Evolutionary conservation across 106 monocot genomes (phyloP).

Genomic region (Xerophyta viscosa): DNA sequence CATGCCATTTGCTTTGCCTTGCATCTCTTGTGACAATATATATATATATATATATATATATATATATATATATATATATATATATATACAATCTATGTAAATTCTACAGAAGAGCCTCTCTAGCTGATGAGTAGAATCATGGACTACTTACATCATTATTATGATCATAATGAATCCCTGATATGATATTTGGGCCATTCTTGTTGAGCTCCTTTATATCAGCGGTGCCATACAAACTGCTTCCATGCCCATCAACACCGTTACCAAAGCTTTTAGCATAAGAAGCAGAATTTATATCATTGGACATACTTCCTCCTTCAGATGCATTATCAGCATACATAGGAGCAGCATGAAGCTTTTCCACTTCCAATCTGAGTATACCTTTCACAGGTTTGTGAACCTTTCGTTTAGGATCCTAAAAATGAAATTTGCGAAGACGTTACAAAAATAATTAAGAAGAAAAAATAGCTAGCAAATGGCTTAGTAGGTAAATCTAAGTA

Average conservation of each 20-base stretch:
- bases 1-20: too few relatives aligned
- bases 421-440: background rate
- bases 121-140: background rate
- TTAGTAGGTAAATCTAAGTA: too few relatives aligned
- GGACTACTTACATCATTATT: constrained; percentile 28
- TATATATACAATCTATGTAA: too few relatives aligned
- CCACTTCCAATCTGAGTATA: constrained; percentile 74
- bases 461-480: too few relatives aligned
- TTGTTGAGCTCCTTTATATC: constrained; percentile 31
- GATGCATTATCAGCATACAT: constrained; percentile 59
- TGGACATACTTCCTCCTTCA: constrained; percentile 59
- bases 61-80: too few relatives aligned
- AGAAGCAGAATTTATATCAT: constrained; percentile 43
- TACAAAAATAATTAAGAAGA: too few relatives aligned
- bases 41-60: too few relatives aligned
- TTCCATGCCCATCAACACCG: constrained; percentile 28
- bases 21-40: too few relatives aligned
- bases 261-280: constrained; percentile 23
- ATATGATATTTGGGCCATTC: constrained; percentile 16
- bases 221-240: constrained; percentile 9
- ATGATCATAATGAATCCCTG: constrained; percentile 13
- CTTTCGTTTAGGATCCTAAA: constrained; percentile 92
- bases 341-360: constrained; percentile 51
- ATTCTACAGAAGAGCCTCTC: too few relatives aligned
- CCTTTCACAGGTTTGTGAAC: constrained; percentile 97